These are phyloP conservation scores for Marchantia polymorpha DNA, from an alignment of 225 moss, liverwort and hornwort species.

Conservation along the genomic window DNA sequence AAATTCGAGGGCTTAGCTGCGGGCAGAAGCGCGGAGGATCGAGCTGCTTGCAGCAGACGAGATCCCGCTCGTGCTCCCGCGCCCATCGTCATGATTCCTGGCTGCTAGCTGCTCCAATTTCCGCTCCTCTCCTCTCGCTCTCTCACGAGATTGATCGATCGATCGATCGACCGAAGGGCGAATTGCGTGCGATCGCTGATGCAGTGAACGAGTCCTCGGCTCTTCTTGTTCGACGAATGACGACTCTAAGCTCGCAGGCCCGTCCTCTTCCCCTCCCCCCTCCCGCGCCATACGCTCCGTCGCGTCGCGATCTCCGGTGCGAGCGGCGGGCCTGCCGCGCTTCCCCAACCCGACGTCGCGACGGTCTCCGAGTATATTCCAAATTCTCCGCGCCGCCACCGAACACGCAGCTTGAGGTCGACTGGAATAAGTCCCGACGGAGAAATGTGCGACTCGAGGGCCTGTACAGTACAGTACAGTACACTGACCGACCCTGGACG, in stretches of 20 bases:
- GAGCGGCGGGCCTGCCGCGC: too few relatives aligned
- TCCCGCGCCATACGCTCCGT: too few relatives aligned
- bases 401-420: too few relatives aligned
- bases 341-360: too few relatives aligned
- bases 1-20: conserved; percentile 19
- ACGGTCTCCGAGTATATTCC: too few relatives aligned
- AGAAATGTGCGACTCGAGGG: too few relatives aligned
- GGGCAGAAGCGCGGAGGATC: conserved; percentile 17
- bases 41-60: conserved; percentile 36
- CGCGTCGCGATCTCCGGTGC: too few relatives aligned
- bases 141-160: neutral
- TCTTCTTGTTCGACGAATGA: neutral
- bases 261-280: neutral
- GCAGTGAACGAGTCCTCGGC: neutral
- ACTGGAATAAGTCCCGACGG: too few relatives aligned
- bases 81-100: conserved; percentile 32
- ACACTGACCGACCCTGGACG: too few relatives aligned
- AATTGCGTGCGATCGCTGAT: neutral
- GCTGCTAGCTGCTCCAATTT: neutral
- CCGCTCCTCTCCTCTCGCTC: neutral
- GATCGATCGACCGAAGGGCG: neutral
- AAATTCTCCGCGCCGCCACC: too few relatives aligned
- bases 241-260: neutral
- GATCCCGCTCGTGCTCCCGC: conserved; percentile 41
- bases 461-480: too few relatives aligned